Conservation (phyloP, 2,329 filamentous ascomycete species). For the Aspergillus neoniger region DNA sequence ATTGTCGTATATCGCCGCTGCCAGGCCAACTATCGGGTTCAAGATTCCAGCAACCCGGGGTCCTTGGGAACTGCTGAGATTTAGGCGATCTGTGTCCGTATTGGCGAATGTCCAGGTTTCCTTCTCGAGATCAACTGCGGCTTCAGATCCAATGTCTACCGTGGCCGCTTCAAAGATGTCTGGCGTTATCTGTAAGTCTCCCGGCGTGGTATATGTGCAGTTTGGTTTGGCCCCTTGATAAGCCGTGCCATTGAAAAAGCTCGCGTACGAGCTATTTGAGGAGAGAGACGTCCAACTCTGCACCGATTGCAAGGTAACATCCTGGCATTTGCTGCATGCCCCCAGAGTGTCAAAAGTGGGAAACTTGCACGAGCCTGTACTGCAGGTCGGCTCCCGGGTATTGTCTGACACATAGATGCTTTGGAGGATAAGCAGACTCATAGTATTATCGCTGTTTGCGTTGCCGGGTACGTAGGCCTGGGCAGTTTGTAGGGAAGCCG, state of each 20-base stretch:
- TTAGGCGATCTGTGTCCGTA: neutral
- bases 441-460: neutral
- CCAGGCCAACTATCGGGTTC: neutral
- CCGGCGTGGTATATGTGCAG: slow-evolving; percentile 10
- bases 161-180: neutral
- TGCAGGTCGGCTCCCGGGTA: slow-evolving; percentile 11
- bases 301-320: slow-evolving; percentile 13
- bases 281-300: slow-evolving; percentile 11
- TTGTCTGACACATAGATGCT: neutral
- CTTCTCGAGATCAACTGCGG: neutral
- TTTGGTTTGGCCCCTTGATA: neutral
- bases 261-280: neutral
- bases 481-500: slow-evolving; percentile 10
- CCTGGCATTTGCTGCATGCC: slow-evolving; percentile 20
- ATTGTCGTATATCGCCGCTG: neutral
- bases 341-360: slow-evolving; percentile 19
- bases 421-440: neutral
- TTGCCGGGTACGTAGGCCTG: neutral
- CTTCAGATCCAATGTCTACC: neutral
- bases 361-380: slow-evolving; percentile 12
- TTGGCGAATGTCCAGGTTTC: neutral
- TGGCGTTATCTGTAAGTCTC: neutral
- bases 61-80: neutral
- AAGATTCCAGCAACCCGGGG: neutral
- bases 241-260: neutral